These are phyloP conservation scores for Ramaria sp. DNA, from an alignment of 768 basidiomycete genomes.

Conservation along the genomic window DNA sequence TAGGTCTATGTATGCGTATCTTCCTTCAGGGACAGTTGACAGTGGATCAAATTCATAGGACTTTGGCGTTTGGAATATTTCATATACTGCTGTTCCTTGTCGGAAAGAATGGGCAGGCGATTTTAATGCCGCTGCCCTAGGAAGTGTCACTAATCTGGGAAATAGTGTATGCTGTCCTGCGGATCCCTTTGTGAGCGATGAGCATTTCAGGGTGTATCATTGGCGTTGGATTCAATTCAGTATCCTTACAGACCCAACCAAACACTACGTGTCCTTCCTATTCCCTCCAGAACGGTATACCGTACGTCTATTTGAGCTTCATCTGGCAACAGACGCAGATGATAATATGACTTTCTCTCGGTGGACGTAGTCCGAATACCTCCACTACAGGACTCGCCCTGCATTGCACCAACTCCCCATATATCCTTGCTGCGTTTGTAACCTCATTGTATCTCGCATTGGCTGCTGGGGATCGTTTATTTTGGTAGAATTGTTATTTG, in stretches of 20 bases:
- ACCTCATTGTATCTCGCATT: background rate
- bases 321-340: background rate
- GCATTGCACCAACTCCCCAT: background rate
- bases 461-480: background rate
- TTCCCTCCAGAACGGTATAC: conserved; percentile 53
- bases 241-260: conserved; percentile 24
- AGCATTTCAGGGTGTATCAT: background rate
- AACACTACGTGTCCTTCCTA: conserved; percentile 58
- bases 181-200: conserved; percentile 42
- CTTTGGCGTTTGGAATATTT: conserved; percentile 82
- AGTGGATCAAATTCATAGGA: conserved; percentile 33
- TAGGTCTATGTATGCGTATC: conserved; percentile 6
- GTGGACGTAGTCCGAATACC: conserved; percentile 2
- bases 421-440: background rate
- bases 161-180: conserved; percentile 63
- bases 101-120: conserved; percentile 52
- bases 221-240: background rate
- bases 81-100: conserved; percentile 57
- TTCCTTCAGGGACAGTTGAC: background rate
- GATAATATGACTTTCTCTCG: background rate
- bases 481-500: background rate
- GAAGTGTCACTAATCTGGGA: conserved; percentile 50
- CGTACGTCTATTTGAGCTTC: conserved; percentile 33
- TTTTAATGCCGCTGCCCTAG: conserved; percentile 48
- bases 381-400: conserved; percentile 1